These are phyloP conservation scores for Luffa acutangula DNA, from an alignment of 306 rosid genomes.

Conservation along the genomic window DNA sequence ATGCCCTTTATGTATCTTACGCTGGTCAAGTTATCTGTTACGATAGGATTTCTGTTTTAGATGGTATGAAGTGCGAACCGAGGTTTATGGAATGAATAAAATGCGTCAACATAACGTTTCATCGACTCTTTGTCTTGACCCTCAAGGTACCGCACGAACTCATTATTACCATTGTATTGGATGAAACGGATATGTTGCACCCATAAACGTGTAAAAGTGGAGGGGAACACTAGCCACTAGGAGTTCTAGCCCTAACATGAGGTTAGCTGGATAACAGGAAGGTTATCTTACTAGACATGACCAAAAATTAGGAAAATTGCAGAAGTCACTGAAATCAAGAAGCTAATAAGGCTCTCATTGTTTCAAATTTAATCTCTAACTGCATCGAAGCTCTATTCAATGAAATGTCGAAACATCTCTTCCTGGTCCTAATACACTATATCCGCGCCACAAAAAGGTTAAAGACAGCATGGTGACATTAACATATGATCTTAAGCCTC, in stretches of 20 bases:
- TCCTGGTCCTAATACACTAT: not conserved
- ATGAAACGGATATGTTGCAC: not conserved
- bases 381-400: not conserved
- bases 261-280: not conserved
- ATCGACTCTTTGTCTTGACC: not conserved
- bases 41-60: not conserved
- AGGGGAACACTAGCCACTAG: not conserved
- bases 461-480: not conserved
- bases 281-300: not conserved
- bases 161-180: not conserved
- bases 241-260: not conserved
- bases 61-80: not conserved
- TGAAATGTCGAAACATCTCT: not conserved
- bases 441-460: not conserved
- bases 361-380: not conserved
- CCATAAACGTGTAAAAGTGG: not conserved
- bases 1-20: not conserved
- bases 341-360: not conserved
- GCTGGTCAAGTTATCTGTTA: not conserved
- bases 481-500: not conserved
- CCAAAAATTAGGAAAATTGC: not conserved
- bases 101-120: not conserved
- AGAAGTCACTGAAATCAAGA: slow-evolving; percentile 4
- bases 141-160: not conserved
- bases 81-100: not conserved